These are phyloP conservation scores for Salix brachista DNA, from an alignment of 345 rosid species.

Conservation along the genomic window DNA sequence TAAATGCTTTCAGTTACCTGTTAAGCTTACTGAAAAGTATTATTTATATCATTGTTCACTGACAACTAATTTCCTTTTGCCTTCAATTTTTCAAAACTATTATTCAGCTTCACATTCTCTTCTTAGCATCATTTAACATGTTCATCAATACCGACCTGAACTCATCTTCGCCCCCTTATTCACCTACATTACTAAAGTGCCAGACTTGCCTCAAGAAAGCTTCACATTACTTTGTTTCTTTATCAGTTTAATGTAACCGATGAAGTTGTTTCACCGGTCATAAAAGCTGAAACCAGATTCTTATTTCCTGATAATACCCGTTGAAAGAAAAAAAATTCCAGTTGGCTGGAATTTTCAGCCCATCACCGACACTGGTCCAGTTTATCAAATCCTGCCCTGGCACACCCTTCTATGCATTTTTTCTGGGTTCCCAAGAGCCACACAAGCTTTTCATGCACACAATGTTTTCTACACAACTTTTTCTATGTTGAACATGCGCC, in stretches of 20 bases:
- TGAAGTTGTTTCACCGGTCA: neutral
- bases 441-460: no score
- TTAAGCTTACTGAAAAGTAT: neutral
- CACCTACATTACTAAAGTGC: neutral
- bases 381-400: no score
- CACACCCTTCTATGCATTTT: no score
- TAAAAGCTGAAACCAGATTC: neutral
- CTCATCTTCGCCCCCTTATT: neutral
- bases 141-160: neutral
- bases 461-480: no score
- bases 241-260: neutral
- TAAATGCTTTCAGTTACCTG: neutral
- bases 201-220: neutral
- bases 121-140: neutral
- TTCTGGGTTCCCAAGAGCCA: no score
- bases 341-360: no score
- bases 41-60: neutral
- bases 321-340: no score
- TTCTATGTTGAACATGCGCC: no score
- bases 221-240: neutral
- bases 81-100: neutral
- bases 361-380: no score
- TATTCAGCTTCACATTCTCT: neutral
- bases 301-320: neutral
- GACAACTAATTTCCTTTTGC: neutral